Evolutionary conservation across 83 land plant species (phyloP), one percentile per base, ranked within the genome.

Genomic region (Picea mariana): DNA sequence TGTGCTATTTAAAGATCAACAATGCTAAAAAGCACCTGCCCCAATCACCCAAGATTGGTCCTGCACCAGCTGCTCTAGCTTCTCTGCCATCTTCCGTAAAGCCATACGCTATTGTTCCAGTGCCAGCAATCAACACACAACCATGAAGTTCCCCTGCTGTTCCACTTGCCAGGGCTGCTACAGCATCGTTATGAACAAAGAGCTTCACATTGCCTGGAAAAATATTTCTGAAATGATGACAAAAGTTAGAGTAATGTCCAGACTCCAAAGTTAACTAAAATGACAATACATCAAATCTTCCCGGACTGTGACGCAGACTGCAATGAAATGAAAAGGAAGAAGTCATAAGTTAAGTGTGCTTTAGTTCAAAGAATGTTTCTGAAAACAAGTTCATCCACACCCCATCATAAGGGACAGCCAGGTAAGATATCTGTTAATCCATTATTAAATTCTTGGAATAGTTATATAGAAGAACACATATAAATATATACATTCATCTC

Each of bases 151-250:
- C 91, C 80, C 98, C 99, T 89, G 87, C 83, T 47, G 96, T 97
- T 31, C 99, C 98, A 90, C 98, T 95, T 7, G 98, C 98, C 64
- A 97, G 73, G 75, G 99, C 98, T 62, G 99, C 99, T 55, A 97
- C 92, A 67, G 98, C 92, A 88, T 97, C 98, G 82, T 92, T 92
- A 64, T 89, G 90, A 40, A 92, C 90, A 82, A 79, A 88, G 8
- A 92, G 62, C 75, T 77, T 87, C 26, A 92, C 94, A 82, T 89
- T 79, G 71, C 86, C 67, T 20, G 94, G 92, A 78, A 92, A 92
- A 42, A 89, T 83, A 60, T 85, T 84, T 75, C 94, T 91, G 84
- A 15, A 72, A 66, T 59, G 66, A 67, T 34, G 44, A 31, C 27
- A 81, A 69, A 69, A 81, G 60, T 75, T 27, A 75, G 55, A 60